Percentiles rank a stretch among this genome's conserved stretches.
These are phyloP conservation scores for Alternaria longipes DNA, from an alignment of 2,329 filamentous ascomycete species.

Conservation along the genomic window DNA sequence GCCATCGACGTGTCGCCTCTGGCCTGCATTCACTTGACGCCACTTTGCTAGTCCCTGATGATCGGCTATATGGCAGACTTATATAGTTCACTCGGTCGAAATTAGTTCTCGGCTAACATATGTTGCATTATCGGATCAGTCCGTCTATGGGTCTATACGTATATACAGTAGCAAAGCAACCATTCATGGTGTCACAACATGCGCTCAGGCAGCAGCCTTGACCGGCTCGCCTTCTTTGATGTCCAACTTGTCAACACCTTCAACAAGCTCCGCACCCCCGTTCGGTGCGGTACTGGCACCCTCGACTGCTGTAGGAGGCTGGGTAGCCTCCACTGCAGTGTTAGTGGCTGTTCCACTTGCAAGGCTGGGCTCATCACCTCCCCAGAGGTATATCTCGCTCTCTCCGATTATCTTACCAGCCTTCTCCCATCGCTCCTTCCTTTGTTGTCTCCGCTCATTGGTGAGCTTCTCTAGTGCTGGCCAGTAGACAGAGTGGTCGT, in stretches of 20 bases:
- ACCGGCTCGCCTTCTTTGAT: slow-evolving; percentile 34
- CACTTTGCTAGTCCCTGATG: background rate
- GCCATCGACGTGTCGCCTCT: slow-evolving; percentile 4
- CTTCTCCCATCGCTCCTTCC: slow-evolving; percentile 76
- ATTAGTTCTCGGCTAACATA: background rate
- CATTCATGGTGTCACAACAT: background rate
- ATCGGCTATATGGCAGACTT: background rate
- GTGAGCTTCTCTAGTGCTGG: slow-evolving; percentile 79
- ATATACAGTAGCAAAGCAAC: background rate
- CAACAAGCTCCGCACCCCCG: slow-evolving; percentile 22
- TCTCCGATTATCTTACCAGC: slow-evolving; percentile 86
- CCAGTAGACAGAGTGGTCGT: slow-evolving; percentile 91
- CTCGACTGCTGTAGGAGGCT: slow-evolving; percentile 1
- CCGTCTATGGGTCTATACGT: background rate
- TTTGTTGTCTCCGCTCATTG: slow-evolving; percentile 69
- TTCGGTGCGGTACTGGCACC: slow-evolving; percentile 2
- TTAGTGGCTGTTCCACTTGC: slow-evolving; percentile 9
- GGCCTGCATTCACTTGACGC: background rate
- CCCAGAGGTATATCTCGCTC: slow-evolving; percentile 85
- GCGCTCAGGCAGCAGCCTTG: slow-evolving; percentile 21
- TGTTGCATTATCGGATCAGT: background rate
- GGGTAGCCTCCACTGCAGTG: slow-evolving; percentile 3
- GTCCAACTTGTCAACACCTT: slow-evolving; percentile 35
- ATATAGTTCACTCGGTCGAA: background rate
- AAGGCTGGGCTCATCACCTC: slow-evolving; percentile 59